These are phyloP conservation scores for Globisporangium uncinulatum DNA, from an alignment of 352 stramenopile genomes.

Conservation along the genomic window DNA sequence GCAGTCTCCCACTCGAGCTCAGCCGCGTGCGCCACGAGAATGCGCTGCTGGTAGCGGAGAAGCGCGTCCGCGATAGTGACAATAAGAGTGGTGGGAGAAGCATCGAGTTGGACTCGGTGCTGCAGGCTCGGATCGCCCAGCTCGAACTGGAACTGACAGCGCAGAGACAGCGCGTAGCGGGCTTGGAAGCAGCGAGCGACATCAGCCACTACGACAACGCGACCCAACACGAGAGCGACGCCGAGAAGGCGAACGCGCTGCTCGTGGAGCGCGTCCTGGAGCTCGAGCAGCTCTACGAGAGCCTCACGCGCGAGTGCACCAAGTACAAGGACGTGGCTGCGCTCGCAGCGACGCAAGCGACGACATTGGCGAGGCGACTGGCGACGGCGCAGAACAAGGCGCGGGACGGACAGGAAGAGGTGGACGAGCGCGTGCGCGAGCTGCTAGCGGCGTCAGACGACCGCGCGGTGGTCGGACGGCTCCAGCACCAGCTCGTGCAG, in stretches of 20 bases:
- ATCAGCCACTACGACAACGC: no score
- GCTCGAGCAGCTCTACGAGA: constrained; percentile 70
- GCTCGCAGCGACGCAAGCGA: constrained; percentile 59
- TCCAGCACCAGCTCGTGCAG: constrained; percentile 89
- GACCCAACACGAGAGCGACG: constrained; percentile 12
- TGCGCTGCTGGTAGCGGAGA: constrained; percentile 39
- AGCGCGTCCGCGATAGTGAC: constrained; percentile 7
- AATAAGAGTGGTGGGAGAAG: background rate
- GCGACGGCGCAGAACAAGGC: constrained; percentile 24
- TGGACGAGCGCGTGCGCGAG: constrained; percentile 45
- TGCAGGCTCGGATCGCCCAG: constrained; percentile 35
- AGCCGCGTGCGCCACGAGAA: constrained; percentile 41
- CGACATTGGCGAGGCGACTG: constrained; percentile 40
- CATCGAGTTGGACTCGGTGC: constrained; percentile 11
- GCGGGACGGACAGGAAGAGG: constrained; percentile 39
- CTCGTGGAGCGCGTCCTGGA: constrained; percentile 63
- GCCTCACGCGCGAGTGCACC: constrained; percentile 46
- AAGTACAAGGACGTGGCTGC: constrained; percentile 64
- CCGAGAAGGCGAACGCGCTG: constrained; percentile 51
- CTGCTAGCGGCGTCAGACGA: constrained; percentile 83
- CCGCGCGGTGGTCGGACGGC: constrained; percentile 82
- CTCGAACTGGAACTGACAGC: constrained; percentile 43
- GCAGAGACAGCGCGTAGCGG: constrained; percentile 33
- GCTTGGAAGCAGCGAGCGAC: constrained; percentile 26
- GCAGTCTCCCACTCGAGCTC: constrained; percentile 41